Conservation (phyloP, 345 rosid genomes). For the Corchorus olitorius region DNA sequence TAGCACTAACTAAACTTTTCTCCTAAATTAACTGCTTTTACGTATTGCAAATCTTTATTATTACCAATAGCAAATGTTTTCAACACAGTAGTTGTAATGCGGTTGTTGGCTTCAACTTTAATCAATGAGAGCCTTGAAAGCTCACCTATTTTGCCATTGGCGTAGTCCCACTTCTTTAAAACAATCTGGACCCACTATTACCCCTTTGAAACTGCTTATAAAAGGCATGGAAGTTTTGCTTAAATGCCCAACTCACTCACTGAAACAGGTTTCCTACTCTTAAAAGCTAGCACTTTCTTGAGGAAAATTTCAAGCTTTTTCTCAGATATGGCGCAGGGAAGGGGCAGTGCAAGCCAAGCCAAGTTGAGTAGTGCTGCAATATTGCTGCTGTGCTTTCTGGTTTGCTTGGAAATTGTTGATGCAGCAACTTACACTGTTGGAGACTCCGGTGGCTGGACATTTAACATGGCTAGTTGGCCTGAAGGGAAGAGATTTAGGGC, state of each 20-base stretch:
- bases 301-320: background rate
- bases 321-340: conserved; percentile 41
- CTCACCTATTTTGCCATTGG: background rate
- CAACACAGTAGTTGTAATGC: background rate
- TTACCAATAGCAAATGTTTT: conserved; percentile 10
- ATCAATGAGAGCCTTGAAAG: background rate
- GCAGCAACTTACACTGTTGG: conserved; percentile 49
- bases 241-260: background rate
- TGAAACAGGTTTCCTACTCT: background rate
- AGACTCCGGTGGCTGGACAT: conserved; percentile 50
- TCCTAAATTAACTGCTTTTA: too few species aligned
- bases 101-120: conserved; percentile 17
- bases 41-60: background rate
- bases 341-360: conserved; percentile 43
- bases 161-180: background rate
- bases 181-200: background rate
- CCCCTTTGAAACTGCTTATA: background rate
- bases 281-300: background rate
- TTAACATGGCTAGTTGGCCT: conserved; percentile 42
- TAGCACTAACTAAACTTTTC: too few species aligned
- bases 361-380: background rate
- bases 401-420: conserved; percentile 16
- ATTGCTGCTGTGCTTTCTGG: conserved; percentile 25
- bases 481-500: conserved; percentile 54
- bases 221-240: background rate